Base-by-base conservation (phyloP, 768 basidiomycete species). In the Boletus speciosus region DNA sequence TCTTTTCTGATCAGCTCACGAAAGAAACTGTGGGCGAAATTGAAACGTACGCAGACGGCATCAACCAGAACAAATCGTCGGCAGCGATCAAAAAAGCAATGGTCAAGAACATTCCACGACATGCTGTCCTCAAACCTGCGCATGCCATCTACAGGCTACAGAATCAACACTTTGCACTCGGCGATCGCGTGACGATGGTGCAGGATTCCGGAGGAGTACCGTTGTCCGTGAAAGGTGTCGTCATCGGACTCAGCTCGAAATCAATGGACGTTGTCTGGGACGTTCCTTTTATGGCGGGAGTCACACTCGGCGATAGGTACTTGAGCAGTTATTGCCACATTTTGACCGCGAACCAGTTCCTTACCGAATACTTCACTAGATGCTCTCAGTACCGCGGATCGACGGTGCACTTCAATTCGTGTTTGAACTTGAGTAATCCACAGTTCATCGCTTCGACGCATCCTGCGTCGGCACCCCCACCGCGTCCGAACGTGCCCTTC, bases 221-320 rank as follows among this genome's bases (percentile, higher is more conserved):
- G 2, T 76, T 98, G 14, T 84, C 86, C 1, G 87, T 86, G 48
- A 98, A 96, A 72, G 97, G 97, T 21, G 92, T 96, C 15, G 94
- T 98, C 25, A 82, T 98, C 49, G 92, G 95, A 14, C 72, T 99
- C 63, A 91, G 86, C 62, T 73, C 86, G 3, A 90, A 87, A 65
- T 83, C 88, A 4, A 88, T 98, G 81, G 97, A 98, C 68, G 88
- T 98, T 23, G 81, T 96, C 0, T 98, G 97, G 91, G 97, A 99
- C 68, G 86, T 88, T 23, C 81, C 93, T 1, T 98, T 99, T 73
- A 91, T 99, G 83, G 85, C 93, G 21, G 97, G 97, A 7, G 79
- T 81, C 3, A 97, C 90, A 0, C 74, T 98, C 11, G 84, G 85
- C 4, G 91, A 90, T 63, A 78, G 94, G 90, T 93, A 62, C 64